A percentile compares a stretch with the other conserved stretches of the same genome.
Conservation (phyloP, 2,329 filamentous ascomycete species). For the Nigrospora osmanthi region DNA sequence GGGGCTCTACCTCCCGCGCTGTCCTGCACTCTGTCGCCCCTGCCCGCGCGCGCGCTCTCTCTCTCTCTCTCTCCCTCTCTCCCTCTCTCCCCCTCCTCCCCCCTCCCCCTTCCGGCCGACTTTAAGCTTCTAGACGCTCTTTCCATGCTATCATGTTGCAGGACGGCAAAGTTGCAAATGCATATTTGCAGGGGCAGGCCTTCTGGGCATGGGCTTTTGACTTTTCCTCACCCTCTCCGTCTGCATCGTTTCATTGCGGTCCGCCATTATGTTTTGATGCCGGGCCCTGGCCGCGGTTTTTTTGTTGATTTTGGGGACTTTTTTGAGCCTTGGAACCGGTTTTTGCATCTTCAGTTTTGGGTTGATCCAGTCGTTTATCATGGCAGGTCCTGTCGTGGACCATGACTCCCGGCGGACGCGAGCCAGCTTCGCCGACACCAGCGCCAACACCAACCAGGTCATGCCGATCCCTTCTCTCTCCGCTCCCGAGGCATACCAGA, state of each 20-base stretch:
- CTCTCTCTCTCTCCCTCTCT: not conserved
- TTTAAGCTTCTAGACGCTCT: slow-evolving; percentile 3
- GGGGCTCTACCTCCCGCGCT: not conserved
- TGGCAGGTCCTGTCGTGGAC: slow-evolving; percentile 21
- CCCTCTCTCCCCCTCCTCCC: not conserved
- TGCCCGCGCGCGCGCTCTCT: not conserved
- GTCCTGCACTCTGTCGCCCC: not conserved
- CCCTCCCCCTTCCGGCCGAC: slow-evolving; percentile 2
- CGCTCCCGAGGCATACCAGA: slow-evolving; percentile 15
- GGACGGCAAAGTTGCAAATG: not conserved
- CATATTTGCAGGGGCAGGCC: slow-evolving; percentile 2
- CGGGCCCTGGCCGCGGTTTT: slow-evolving; percentile 12
- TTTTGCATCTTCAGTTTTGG: slow-evolving; percentile 19
- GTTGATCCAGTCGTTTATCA: slow-evolving; percentile 11
- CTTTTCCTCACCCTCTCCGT: slow-evolving; percentile 7
- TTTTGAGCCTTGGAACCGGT: slow-evolving; percentile 37
- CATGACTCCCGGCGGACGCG: slow-evolving; percentile 23
- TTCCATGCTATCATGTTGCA: slow-evolving; percentile 4
- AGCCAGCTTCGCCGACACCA: slow-evolving; percentile 28
- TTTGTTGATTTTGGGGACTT: slow-evolving; percentile 13
- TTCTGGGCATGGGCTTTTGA: slow-evolving; percentile 2
- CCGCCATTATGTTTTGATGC: slow-evolving; percentile 32
- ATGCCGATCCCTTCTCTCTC: slow-evolving; percentile 20
- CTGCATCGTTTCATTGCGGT: slow-evolving; percentile 14
- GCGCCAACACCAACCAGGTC: slow-evolving; percentile 29